phyloP scores from a whole-genome alignment of 129 eudicot genomes.

The Cynara cardunculus region DNA sequence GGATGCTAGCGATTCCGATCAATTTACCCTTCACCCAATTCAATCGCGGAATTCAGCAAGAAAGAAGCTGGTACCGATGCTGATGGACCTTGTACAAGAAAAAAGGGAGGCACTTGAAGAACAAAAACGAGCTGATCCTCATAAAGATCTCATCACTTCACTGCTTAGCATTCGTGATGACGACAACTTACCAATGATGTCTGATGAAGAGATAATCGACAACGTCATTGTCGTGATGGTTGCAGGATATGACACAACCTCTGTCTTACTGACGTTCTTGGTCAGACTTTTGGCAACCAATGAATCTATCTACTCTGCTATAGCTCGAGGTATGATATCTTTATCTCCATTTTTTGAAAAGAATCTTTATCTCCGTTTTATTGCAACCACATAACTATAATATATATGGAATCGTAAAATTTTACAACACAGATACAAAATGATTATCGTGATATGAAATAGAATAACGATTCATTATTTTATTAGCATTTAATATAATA shows the following conservation, averaged over 20 bases:
- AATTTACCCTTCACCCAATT: conserved; percentile 51
- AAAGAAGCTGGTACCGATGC: conserved; percentile 27
- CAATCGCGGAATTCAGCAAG: conserved; percentile 51
- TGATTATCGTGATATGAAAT: too few species aligned
- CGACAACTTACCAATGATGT: conserved; percentile 23
- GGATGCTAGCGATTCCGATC: conserved; percentile 38
- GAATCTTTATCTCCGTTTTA: not conserved
- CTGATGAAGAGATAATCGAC: conserved; percentile 53
- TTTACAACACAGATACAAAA: not conserved
- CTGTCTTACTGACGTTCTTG: conserved; percentile 46
- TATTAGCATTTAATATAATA: too few species aligned
- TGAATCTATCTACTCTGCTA: conserved; percentile 26
- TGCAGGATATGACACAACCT: conserved; percentile 59
- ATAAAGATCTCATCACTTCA: conserved; percentile 53
- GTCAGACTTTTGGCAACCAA: conserved; percentile 35
- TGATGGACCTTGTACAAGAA: conserved; percentile 37
- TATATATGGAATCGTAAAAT: too few species aligned
- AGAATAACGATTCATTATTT: too few species aligned
- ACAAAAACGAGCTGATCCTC: conserved; percentile 28
- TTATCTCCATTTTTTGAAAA: not conserved
- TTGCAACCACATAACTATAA: not conserved
- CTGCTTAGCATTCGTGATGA: conserved; percentile 44
- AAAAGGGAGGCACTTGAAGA: conserved; percentile 32
- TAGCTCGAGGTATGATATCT: conserved; percentile 28
- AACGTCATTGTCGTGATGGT: conserved; percentile 40